Evolutionary conservation across 805 yeast species (phyloP).

Genomic region (Phaffomyces thermotolerans): DNA sequence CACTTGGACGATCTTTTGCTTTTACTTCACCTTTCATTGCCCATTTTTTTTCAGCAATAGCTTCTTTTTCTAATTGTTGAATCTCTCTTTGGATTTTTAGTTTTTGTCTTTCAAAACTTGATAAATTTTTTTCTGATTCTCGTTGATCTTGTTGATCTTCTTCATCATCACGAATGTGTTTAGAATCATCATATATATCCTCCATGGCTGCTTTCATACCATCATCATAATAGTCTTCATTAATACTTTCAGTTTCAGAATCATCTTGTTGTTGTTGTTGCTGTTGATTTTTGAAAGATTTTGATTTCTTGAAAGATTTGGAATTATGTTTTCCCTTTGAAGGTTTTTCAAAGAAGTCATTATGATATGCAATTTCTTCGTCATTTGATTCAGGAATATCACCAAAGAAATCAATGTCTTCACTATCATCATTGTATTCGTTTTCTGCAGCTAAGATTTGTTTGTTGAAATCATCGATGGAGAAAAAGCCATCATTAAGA

Average conservation of each 20-base stretch:
- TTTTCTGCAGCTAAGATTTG: conserved; percentile 62
- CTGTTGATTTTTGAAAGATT: background rate
- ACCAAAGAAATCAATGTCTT: conserved; percentile 43
- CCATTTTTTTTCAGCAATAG: conserved; percentile 90
- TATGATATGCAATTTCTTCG: conserved; percentile 26
- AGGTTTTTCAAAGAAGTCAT: conserved; percentile 54
- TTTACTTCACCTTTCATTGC: conserved; percentile 88
- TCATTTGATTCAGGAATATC: conserved; percentile 48
- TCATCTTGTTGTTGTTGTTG: conserved; percentile 28
- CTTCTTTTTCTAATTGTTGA: conserved; percentile 71
- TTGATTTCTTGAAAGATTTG: background rate
- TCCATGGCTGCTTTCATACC: conserved; percentile 50
- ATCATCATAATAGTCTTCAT: conserved; percentile 54
- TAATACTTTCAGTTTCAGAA: conserved; percentile 40
- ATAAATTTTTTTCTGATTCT: conserved; percentile 35
- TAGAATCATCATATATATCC: conserved; percentile 33
- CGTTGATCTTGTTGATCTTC: conserved; percentile 23
- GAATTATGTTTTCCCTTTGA: background rate
- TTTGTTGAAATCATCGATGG: conserved; percentile 75
- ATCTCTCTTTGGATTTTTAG: conserved; percentile 70
- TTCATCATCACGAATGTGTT: conserved; percentile 34
- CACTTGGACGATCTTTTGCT: conserved; percentile 74
- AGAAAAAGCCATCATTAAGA: conserved; percentile 76
- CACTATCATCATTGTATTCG: conserved; percentile 34
- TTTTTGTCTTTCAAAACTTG: conserved; percentile 82